Base-by-base conservation (phyloP, 2,329 filamentous ascomycete genomes). In the Pyrenochaeta sp. region DNA sequence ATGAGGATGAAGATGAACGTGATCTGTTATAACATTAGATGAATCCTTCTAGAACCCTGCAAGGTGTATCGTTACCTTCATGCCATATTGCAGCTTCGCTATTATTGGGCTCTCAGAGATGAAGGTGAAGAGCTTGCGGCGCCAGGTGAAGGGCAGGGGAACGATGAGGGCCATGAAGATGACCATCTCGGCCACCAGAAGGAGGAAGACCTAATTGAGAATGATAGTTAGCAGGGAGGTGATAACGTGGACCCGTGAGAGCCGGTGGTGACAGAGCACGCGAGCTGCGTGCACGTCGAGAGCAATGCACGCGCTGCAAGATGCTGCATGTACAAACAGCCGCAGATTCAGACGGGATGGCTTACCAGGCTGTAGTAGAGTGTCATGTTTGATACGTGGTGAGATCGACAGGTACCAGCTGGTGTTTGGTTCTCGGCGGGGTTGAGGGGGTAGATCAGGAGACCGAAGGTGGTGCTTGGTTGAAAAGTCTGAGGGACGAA, bases 1-100 rank as follows among this genome's bases (percentile, higher is more conserved):
- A 99, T 96, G 46, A 97, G 81, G 67, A 99, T 97, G 78, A 99
- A 99, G 70, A 99, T 93, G 72, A 99, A 99, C 2, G 91, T 96
- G 44, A 99, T 99, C 84, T 87, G 53, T 1, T 13, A 3, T 1
- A 7, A 6, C 4, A 35, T 65, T 36, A 68, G 58, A 37, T 7
- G 13, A 3, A 31, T 15, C 19, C n/a, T 18, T 8, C 7, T 20
- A 13, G 7, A 6, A n/a, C 9, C 3, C 17, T 8, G 20, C 6
- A 7, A 1, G 9, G 11, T 2, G 17, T 18, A 31, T 4, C 11
- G 68, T 19, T 72, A 85, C 84, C 83, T 96, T 97, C 77, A 99
- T 82, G 65, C 91, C 93, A 79, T 99, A 96, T 79, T 97, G 93
- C 55, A 97, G 73, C 73, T 97, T 96, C 27, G 92, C 94, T 46